A percentile compares a stretch with the other conserved stretches of the same genome.
These are phyloP conservation scores for Eremochloa ophiuroides DNA, from an alignment of 176 grass and related monocot species.

Conservation along the genomic window DNA sequence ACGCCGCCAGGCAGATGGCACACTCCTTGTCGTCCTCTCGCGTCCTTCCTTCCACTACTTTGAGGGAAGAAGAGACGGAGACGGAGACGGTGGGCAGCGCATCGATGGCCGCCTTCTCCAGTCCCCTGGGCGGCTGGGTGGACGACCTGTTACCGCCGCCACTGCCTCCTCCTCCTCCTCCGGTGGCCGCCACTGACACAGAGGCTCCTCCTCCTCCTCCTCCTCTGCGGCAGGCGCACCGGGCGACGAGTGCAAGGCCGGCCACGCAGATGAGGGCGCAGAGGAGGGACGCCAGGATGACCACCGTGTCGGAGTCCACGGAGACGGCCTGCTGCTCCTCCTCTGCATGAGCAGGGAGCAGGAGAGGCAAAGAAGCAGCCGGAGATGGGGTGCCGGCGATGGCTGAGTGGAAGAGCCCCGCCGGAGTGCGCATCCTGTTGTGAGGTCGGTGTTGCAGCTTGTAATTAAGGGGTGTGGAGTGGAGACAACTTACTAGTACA, in stretches of 20 bases:
- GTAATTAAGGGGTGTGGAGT: too few relatives aligned
- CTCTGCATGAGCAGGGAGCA: not conserved
- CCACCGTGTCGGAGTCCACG: constrained; percentile 60
- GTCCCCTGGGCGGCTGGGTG: constrained; percentile 25
- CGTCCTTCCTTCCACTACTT: not conserved
- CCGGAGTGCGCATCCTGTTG: not conserved
- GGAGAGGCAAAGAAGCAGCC: not conserved
- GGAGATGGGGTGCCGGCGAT: not conserved
- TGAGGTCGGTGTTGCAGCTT: too few relatives aligned
- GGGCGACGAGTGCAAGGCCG: constrained; percentile 57
- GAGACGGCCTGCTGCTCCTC: constrained; percentile 19
- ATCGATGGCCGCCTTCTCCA: constrained; percentile 61
- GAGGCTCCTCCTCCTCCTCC: not conserved
- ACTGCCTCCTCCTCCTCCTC: not conserved
- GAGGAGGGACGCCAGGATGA: constrained; percentile 61
- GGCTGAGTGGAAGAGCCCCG: not conserved
- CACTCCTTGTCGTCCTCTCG: constrained; percentile 10
- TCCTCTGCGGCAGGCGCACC: constrained; percentile 46
- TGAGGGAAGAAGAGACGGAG: not conserved
- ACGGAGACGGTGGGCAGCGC: constrained; percentile 43
- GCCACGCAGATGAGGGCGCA: constrained; percentile 62
- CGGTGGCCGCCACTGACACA: not conserved
- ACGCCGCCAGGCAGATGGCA: constrained; percentile 50
- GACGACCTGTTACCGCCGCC: not conserved
- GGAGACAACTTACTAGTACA: too few relatives aligned